Evolutionary conservation across 306 rosid genomes (phyloP).

Genomic region (Rosa lucieae): DNA sequence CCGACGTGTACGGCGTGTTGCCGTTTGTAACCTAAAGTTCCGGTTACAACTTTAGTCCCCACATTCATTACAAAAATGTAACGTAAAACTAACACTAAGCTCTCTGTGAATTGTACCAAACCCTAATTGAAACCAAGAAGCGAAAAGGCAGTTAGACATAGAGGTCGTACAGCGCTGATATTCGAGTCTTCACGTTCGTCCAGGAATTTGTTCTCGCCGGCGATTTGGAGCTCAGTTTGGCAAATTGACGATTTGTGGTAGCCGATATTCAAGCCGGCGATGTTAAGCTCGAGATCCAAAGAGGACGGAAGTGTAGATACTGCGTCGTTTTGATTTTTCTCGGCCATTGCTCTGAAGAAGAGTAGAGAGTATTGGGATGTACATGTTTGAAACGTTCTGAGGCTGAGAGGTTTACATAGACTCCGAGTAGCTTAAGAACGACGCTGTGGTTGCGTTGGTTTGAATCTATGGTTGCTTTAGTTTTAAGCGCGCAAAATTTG

Average conservation of each 20-base stretch:
- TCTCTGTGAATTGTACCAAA: background rate
- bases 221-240: slow-evolving; percentile 37
- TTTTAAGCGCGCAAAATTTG: background rate
- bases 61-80: too few relatives aligned
- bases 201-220: slow-evolving; percentile 34
- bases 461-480: background rate
- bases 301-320: background rate
- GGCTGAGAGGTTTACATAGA: background rate
- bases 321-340: background rate
- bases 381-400: background rate
- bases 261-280: background rate
- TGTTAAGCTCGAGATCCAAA: background rate
- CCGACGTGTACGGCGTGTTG: slow-evolving; percentile 60
- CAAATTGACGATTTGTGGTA: slow-evolving; percentile 15
- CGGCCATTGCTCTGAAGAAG: background rate
- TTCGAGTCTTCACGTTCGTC: slow-evolving; percentile 75
- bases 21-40: slow-evolving; percentile 21
- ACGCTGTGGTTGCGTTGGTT: background rate
- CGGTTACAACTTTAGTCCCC: background rate
- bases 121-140: background rate
- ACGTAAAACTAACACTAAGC: background rate
- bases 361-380: background rate
- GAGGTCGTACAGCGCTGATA: slow-evolving; percentile 53
- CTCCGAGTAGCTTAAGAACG: background rate
- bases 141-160: background rate